These are phyloP conservation scores for Monosporascus sp. DNA, from an alignment of 2,329 filamentous ascomycete genomes.

Conservation along the genomic window DNA sequence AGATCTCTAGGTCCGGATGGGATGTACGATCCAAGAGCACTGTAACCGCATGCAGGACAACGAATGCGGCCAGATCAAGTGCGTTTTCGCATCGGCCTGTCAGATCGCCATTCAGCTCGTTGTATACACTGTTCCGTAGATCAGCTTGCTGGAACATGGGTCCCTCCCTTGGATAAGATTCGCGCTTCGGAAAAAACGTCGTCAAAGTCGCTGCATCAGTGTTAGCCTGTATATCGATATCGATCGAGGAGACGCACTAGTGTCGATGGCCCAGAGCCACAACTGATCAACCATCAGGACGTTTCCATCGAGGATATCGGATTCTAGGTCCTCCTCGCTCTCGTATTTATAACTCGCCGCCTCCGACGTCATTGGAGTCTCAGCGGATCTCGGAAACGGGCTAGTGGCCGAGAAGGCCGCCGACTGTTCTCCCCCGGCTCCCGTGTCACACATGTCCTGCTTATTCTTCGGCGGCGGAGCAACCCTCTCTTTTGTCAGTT, in stretches of 20 bases:
- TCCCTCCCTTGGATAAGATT: constrained; percentile 49
- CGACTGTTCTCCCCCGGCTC: constrained; percentile 3
- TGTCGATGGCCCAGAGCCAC: constrained; percentile 56
- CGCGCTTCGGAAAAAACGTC: constrained; percentile 51
- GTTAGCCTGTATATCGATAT: neutral
- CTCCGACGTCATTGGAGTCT: constrained; percentile 14
- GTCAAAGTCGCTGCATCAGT: constrained; percentile 38
- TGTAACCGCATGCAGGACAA: constrained; percentile 56
- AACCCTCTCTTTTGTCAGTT: constrained; percentile 49
- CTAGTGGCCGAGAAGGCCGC: constrained; percentile 15
- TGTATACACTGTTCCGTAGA: constrained; percentile 58
- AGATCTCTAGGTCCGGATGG: constrained; percentile 57
- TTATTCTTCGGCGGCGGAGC: constrained; percentile 14
- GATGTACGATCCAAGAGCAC: constrained; percentile 55
- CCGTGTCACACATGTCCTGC: constrained; percentile 20
- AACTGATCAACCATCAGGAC: constrained; percentile 64
- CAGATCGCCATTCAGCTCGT: constrained; percentile 60
- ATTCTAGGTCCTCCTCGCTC: constrained; percentile 27
- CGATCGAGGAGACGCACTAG: constrained; percentile 32
- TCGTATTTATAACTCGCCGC: constrained; percentile 18
- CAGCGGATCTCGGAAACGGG: constrained; percentile 12
- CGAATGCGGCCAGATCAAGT: constrained; percentile 56
- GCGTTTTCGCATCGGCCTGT: constrained; percentile 58
- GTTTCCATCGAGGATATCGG: constrained; percentile 46
- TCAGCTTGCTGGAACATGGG: constrained; percentile 56